Evolutionary conservation across 176 grass and related monocot genomes (phyloP).

Genomic region (Eremochloa ophiuroides): DNA sequence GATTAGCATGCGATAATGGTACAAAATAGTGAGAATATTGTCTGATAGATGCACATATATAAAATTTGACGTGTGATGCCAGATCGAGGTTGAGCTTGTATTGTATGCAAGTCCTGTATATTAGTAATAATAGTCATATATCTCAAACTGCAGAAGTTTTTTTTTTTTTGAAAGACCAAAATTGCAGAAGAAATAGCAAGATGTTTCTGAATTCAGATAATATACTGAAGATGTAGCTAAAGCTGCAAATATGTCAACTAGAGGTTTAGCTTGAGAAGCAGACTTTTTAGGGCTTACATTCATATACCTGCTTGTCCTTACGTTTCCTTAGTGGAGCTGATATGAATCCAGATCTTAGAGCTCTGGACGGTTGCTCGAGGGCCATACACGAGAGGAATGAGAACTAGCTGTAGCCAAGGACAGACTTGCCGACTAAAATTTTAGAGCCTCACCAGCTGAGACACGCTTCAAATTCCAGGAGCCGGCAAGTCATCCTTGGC

Average conservation of each 20-base stretch:
- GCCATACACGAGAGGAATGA: constrained; percentile 50
- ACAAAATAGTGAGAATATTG: constrained; percentile 10
- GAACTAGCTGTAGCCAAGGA: constrained; percentile 62
- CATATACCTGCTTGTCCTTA: constrained; percentile 1
- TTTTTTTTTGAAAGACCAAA: not conserved
- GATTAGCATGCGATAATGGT: constrained; percentile 32
- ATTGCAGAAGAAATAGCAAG: not conserved
- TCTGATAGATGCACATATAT: constrained; percentile 12
- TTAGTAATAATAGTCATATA: not conserved
- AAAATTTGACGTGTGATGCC: not conserved
- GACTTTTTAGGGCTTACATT: not conserved
- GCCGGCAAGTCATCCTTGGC: constrained; percentile 76
- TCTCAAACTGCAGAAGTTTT: not conserved
- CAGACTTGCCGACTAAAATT: constrained; percentile 48
- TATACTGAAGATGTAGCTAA: not conserved
- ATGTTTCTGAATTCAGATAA: not conserved
- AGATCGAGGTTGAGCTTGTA: not conserved
- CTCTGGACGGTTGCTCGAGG: constrained; percentile 25
- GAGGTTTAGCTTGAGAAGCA: not conserved
- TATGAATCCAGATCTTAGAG: not conserved
- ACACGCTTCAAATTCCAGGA: not conserved
- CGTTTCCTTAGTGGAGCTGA: not conserved
- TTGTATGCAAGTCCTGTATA: not conserved
- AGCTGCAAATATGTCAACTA: not conserved
- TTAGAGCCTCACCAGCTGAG: not conserved